Base-by-base conservation (phyloP, 1,284 basidiomycete genomes). In the Sanguinoderma infundibulare region DNA sequence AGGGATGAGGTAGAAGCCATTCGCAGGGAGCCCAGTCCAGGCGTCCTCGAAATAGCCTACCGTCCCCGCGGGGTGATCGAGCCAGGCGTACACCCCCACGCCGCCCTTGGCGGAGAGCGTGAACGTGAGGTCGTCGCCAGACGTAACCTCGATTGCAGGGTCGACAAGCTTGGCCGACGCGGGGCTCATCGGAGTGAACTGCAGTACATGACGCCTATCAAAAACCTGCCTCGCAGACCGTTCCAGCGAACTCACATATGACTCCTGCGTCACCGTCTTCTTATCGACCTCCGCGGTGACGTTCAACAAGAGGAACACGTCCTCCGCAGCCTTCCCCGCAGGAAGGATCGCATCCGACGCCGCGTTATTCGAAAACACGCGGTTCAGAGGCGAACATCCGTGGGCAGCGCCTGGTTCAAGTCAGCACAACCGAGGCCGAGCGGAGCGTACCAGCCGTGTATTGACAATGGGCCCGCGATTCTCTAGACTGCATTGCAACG, bases 21-120 rank as follows among this genome's bases (percentile, higher is more conserved):
- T 86, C 9, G 74, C 73, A 0, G 81, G 80, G 12, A 73, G 38
- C 0, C 75, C 75, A 0, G 80, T 83, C 10, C 60, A 60, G 30
- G 63, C 68, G 59, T 86, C 83, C 34, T 81, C 73, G 68, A 87
- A 87, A 53, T 80, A 76, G 1, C 86, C 86, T 2, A 86, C 72
- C 0, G 82, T 85, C 15, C 81, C 81, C 0, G 75, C 72, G 0
- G 84, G 84, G 69, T 87, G 85, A 58, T 87, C 84, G 4, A 88
- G 70, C 83, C 83, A 87, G 2, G 85, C 80, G 81, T 82, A 87
- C 5, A 80, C 77, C 1, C 82, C 83, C 5, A 87, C 85, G 2
- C 83, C 84, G 7, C 82, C 81, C 53, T 74, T 72, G 4, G 83
- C 83, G 3, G 83, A 84, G 3, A 87, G 70, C 4, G 79, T 82